Conservation (phyloP, 2,329 filamentous ascomycete species). For the Calycina herbarum region DNA sequence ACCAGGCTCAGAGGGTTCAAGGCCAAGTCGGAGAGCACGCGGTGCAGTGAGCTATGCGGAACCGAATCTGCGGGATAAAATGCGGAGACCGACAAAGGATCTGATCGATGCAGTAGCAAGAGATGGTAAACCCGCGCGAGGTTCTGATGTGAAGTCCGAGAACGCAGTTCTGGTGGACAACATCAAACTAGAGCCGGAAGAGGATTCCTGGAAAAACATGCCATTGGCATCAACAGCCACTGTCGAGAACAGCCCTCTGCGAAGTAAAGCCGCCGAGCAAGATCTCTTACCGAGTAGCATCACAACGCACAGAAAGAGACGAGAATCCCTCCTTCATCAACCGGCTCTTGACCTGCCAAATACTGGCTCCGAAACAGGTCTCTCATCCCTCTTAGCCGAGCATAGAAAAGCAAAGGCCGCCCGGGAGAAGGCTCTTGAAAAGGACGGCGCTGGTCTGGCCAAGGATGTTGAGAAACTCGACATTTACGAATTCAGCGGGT, state of each 20-base stretch:
- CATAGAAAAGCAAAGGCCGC: constrained; percentile 33
- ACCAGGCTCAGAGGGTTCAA: constrained; percentile 54
- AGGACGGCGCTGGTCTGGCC: constrained; percentile 18
- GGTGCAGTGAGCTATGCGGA: constrained; percentile 77
- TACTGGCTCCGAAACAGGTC: constrained; percentile 27
- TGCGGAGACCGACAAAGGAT: constrained; percentile 77
- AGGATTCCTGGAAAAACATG: constrained; percentile 37
- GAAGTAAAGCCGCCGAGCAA: constrained; percentile 27
- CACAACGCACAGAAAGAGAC: constrained; percentile 36
- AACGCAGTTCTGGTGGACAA: constrained; percentile 14
- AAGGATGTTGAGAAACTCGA: constrained; percentile 30
- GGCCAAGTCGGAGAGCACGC: constrained; percentile 67
- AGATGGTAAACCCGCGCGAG: constrained; percentile 50
- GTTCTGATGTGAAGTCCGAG: constrained; percentile 32
- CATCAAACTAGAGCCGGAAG: constrained; percentile 35
- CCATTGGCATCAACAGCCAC: constrained; percentile 27
- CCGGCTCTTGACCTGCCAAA: constrained; percentile 24
- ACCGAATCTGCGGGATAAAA: constrained; percentile 78
- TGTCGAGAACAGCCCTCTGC: constrained; percentile 36
- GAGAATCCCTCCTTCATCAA: constrained; percentile 35
- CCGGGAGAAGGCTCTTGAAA: constrained; percentile 26
- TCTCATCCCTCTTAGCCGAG: constrained; percentile 36
- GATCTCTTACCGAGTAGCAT: constrained; percentile 32
- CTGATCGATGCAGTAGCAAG: constrained; percentile 71
- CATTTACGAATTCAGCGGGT: constrained; percentile 35